Conservation (phyloP, 192 early-diverging fungal species). For the Linnemannia exigua region DNA sequence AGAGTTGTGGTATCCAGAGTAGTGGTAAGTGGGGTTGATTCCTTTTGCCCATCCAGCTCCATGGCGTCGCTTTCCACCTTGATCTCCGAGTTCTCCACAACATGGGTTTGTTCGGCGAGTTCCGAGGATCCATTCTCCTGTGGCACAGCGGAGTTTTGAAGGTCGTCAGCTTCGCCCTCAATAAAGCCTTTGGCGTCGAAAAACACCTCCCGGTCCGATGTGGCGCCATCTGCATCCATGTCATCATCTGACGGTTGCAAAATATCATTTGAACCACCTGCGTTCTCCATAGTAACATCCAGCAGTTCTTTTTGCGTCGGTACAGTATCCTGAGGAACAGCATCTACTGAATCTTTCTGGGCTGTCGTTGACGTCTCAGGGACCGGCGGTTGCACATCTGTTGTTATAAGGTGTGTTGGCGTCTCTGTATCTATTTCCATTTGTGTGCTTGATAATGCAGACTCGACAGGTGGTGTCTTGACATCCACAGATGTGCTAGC, state of each 20-base stretch:
- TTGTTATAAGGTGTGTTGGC: not conserved
- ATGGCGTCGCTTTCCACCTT: not conserved
- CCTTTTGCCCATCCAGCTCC: conserved; percentile 6
- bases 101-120: too few relatives aligned
- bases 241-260: conserved; percentile 12
- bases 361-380: not conserved
- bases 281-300: not conserved
- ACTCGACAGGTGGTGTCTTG: not conserved
- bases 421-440: not conserved
- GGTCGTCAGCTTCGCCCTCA: conserved; percentile 31
- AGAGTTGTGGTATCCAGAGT: not conserved
- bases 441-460: not conserved
- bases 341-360: not conserved
- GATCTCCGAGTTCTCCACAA: not conserved
- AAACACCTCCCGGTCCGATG: conserved; percentile 45
- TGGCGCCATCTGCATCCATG: conserved; percentile 20
- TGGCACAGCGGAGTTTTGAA: not conserved
- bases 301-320: not conserved
- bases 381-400: not conserved
- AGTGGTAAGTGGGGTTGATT: not conserved
- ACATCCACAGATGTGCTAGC: not conserved
- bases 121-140: not conserved
- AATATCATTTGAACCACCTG: not conserved
- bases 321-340: not conserved
- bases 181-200: conserved; percentile 53